A percentile compares a stretch with the other conserved stretches of the same genome.
Conservation (phyloP, 2,329 filamentous ascomycete genomes). For the Colletotrichum aenigma region DNA sequence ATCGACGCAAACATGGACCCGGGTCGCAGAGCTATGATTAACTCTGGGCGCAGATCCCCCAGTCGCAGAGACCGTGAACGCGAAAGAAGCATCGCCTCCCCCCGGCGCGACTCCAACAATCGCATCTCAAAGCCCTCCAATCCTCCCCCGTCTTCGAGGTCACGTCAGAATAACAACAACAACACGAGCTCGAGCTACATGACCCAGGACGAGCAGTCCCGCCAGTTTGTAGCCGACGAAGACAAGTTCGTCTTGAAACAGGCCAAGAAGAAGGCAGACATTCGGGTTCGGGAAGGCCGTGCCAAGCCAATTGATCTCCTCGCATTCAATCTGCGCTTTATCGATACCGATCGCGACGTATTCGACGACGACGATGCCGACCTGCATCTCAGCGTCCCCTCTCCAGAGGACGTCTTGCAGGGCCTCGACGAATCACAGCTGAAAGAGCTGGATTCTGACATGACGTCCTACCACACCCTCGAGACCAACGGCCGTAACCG, state of each 20-base stretch:
- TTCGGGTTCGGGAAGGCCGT: slow-evolving; percentile 88
- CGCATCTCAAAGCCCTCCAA: slow-evolving; percentile 60
- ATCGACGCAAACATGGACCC: slow-evolving; percentile 53
- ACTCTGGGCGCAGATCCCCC: slow-evolving; percentile 45
- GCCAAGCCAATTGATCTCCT: slow-evolving; percentile 94
- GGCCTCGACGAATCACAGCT: slow-evolving; percentile 71
- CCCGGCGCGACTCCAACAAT: slow-evolving; percentile 57
- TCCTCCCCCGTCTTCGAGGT: slow-evolving; percentile 30
- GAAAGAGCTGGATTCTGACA: slow-evolving; percentile 79
- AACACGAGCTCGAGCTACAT: slow-evolving; percentile 46
- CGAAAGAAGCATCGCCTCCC: slow-evolving; percentile 55
- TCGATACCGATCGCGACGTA: slow-evolving; percentile 82
- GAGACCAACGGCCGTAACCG: slow-evolving; percentile 79
- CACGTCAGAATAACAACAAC: slow-evolving; percentile 27
- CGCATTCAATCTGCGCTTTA: slow-evolving; percentile 85
- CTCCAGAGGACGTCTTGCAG: slow-evolving; percentile 82
- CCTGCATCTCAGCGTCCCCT: slow-evolving; percentile 73
- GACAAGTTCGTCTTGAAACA: slow-evolving; percentile 96
- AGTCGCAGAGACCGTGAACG: slow-evolving; percentile 26
- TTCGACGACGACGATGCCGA: slow-evolving; percentile 87
- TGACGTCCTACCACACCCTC: slow-evolving; percentile 77
- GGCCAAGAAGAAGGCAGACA: slow-evolving; percentile 96
- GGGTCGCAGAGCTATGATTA: slow-evolving; percentile 58
- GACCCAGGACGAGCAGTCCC: slow-evolving; percentile 78
- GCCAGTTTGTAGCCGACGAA: slow-evolving; percentile 89